Evolutionary conservation across 768 basidiomycete species (phyloP).

Genomic region (Hortiboletus campestris): DNA sequence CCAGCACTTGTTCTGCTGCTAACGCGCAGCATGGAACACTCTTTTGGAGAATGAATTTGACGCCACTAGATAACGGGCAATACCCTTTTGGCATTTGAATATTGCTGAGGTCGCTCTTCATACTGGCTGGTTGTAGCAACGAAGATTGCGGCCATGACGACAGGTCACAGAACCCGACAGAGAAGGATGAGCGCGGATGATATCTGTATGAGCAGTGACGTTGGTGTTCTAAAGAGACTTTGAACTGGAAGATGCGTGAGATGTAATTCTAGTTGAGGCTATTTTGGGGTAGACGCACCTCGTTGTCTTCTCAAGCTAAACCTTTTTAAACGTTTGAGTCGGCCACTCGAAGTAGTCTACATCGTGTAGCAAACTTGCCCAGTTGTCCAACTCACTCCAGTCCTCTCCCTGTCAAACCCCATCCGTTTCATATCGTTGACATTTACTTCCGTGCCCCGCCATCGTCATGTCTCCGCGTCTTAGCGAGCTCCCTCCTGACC

Average conservation of each 20-base stretch:
- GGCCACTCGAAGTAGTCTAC: constrained; percentile 12
- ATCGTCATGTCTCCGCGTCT: constrained; percentile 26
- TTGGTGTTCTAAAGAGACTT: constrained; percentile 22
- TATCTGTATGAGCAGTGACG: constrained; percentile 16
- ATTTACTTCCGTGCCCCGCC: constrained; percentile 13
- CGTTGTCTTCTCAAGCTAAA: constrained; percentile 21
- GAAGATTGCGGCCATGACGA: constrained; percentile 23
- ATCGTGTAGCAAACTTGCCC: constrained; percentile 18
- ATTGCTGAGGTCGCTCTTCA: constrained; percentile 8
- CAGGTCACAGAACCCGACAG: constrained; percentile 22
- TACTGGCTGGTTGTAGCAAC: not conserved
- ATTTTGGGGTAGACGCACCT: constrained; percentile 24
- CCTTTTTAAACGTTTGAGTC: constrained; percentile 24
- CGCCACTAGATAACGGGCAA: constrained; percentile 28
- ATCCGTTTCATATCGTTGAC: constrained; percentile 27
- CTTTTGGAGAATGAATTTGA: constrained; percentile 19
- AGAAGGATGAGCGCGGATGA: constrained; percentile 5
- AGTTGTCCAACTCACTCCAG: constrained; percentile 12
- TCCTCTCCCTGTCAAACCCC: constrained; percentile 6
- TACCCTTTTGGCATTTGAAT: constrained; percentile 24
- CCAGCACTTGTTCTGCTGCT: constrained; percentile 4
- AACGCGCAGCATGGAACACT: constrained; percentile 22
- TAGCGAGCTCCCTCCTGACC: constrained; percentile 21
- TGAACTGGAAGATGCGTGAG: constrained; percentile 18
- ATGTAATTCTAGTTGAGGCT: constrained; percentile 10